phyloP scores from a whole-genome alignment of 192 early-diverging fungal genomes.

The Podila minutissima region DNA sequence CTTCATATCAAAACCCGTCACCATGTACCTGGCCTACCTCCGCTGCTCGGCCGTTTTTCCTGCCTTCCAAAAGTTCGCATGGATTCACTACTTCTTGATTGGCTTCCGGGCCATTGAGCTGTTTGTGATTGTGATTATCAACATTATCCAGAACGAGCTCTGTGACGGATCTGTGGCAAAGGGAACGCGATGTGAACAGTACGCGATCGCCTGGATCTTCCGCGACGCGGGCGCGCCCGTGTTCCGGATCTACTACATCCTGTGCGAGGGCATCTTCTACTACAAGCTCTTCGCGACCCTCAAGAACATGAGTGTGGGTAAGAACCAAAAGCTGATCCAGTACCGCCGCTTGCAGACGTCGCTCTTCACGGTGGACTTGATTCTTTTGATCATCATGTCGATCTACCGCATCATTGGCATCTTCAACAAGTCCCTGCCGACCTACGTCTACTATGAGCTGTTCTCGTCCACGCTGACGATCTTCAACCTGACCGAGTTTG shows the following conservation, averaged over 20 bases:
- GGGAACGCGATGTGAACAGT: conserved; percentile 21
- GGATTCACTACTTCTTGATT: conserved; percentile 38
- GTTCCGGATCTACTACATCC: conserved; percentile 48
- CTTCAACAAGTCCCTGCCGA: conserved; percentile 31
- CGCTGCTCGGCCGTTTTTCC: conserved; percentile 41
- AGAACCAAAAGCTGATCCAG: conserved; percentile 25
- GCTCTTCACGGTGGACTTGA: conserved; percentile 43
- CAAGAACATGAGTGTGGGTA: conserved; percentile 25
- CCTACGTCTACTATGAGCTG: conserved; percentile 47
- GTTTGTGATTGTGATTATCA: conserved; percentile 35
- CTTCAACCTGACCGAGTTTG: conserved; percentile 51
- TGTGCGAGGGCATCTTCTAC: conserved; percentile 50
- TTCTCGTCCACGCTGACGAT: conserved; percentile 49
- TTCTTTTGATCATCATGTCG: conserved; percentile 45
- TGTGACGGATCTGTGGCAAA: conserved; percentile 37
- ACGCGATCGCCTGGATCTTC: conserved; percentile 35
- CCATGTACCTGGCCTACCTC: conserved; percentile 53
- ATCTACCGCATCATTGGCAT: conserved; percentile 43
- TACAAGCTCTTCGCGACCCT: conserved; percentile 39
- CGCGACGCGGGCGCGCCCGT: conserved; percentile 44
- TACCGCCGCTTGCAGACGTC: conserved; percentile 47
- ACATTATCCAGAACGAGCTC: conserved; percentile 35
- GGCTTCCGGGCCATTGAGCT: conserved; percentile 34
- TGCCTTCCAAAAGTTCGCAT: conserved; percentile 20
- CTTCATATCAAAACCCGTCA: conserved; percentile 45